These are phyloP conservation scores for Cercospora sp. DNA, from an alignment of 2,329 filamentous ascomycete genomes.

Conservation along the genomic window DNA sequence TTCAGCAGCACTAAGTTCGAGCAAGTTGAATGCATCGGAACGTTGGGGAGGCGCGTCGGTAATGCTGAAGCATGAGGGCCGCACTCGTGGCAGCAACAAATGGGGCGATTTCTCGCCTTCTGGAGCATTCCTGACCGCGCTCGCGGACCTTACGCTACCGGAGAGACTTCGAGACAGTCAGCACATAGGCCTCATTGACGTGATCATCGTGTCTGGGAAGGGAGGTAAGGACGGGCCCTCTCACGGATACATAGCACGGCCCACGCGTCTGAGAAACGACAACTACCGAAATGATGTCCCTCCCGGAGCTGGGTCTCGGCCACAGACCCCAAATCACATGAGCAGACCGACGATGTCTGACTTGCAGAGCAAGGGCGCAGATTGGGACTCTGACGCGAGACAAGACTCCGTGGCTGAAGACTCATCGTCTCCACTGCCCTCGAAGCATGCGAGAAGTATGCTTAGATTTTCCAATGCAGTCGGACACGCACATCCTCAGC, in stretches of 20 bases:
- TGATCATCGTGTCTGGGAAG: slow-evolving; percentile 32
- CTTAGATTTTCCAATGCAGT: neutral
- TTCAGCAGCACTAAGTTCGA: slow-evolving; percentile 18
- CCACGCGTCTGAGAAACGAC: slow-evolving; percentile 12
- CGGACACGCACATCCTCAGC: neutral
- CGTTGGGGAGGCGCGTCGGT: slow-evolving; percentile 41
- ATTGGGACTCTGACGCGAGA: neutral
- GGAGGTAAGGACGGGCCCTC: slow-evolving; percentile 33
- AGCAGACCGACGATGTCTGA: neutral
- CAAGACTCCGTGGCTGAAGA: neutral
- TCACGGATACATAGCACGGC: slow-evolving; percentile 22
- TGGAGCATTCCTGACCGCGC: slow-evolving; percentile 42
- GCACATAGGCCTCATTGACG: slow-evolving; percentile 35
- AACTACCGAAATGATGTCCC: neutral
- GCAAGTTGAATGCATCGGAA: slow-evolving; percentile 24
- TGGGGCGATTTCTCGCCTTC: slow-evolving; percentile 38
- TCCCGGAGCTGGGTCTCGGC: neutral
- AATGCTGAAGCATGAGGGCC: slow-evolving; percentile 39
- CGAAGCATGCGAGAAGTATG: neutral
- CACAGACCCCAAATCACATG: neutral
- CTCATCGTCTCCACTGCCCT: neutral
- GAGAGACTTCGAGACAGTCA: slow-evolving; percentile 32
- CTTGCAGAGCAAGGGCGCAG: neutral
- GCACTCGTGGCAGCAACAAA: slow-evolving; percentile 38
- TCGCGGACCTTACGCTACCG: slow-evolving; percentile 44